A percentile compares a stretch with the other conserved stretches of the same genome.
Conservation (phyloP, 1,284 basidiomycete species). For the Somion occarium region DNA sequence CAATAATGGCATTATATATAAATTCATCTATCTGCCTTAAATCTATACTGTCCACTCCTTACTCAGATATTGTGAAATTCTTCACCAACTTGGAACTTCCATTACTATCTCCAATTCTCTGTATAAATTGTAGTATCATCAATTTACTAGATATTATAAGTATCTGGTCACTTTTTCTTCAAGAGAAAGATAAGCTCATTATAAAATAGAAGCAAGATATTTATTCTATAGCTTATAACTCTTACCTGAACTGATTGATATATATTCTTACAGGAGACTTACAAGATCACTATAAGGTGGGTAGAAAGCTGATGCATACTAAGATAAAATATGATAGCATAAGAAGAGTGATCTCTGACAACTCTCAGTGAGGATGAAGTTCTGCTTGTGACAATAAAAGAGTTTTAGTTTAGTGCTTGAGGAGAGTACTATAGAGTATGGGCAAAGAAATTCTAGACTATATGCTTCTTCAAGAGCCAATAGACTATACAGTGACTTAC, state of each 20-base stretch:
- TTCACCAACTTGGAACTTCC: conserved; percentile 18
- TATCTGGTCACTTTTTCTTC: conserved; percentile 20
- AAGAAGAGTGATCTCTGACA: too few relatives aligned
- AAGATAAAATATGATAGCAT: too few relatives aligned
- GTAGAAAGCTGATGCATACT: too few relatives aligned
- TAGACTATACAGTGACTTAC: too few relatives aligned
- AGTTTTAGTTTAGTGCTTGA: too few relatives aligned
- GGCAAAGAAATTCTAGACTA: too few relatives aligned
- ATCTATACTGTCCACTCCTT: conserved; percentile 17
- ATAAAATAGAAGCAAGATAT: conserved; percentile 19
- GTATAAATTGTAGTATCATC: conserved; percentile 6
- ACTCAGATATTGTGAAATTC: conserved; percentile 12
- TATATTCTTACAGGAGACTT: conserved; percentile 9
- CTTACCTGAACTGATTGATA: conserved; percentile 16
- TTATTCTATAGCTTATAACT: conserved; percentile 15
- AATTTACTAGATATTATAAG: conserved; percentile 7
- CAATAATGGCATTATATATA: conserved; percentile 23
- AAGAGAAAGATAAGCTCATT: conserved; percentile 16
- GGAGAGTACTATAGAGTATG: too few relatives aligned
- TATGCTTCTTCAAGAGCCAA: too few relatives aligned
- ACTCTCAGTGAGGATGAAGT: too few relatives aligned
- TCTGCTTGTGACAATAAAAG: too few relatives aligned
- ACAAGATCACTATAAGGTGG: conserved; percentile 15
- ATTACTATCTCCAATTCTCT: conserved; percentile 14
- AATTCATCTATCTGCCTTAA: conserved; percentile 18